A percentile compares a stretch with the other conserved stretches of the same genome.
phyloP scores from a whole-genome alignment of 1,284 basidiomycete species.

The Trametes hirsuta region DNA sequence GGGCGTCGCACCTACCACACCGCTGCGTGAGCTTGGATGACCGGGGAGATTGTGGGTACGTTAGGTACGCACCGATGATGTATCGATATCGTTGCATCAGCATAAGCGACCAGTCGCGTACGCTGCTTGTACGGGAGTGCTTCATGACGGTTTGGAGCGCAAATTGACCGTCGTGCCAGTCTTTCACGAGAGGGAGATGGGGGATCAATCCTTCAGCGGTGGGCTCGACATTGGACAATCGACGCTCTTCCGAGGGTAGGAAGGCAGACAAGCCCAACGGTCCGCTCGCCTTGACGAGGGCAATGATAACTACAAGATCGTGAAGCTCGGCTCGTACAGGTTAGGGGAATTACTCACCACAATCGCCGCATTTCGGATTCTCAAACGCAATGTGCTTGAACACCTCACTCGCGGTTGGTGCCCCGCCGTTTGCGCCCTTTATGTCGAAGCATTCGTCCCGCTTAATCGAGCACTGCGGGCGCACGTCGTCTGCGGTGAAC shows the following conservation, averaged over 20 bases:
- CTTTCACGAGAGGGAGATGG: constrained; percentile 45
- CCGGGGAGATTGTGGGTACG: neutral
- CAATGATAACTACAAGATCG: constrained; percentile 42
- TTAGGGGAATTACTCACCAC: constrained; percentile 40
- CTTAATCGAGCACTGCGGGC: constrained; percentile 25
- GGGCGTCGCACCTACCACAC: constrained; percentile 25
- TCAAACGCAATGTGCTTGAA: constrained; percentile 52
- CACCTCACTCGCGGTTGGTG: constrained; percentile 33
- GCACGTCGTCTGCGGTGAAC: constrained; percentile 2
- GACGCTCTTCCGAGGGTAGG: constrained; percentile 39
- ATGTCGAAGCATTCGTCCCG: constrained; percentile 30
- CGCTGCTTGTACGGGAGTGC: constrained; percentile 34
- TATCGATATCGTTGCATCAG: constrained; percentile 49
- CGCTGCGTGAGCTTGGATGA: neutral
- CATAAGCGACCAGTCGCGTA: constrained; percentile 44
- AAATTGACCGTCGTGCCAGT: constrained; percentile 43
- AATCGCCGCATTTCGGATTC: constrained; percentile 50
- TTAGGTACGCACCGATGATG: constrained; percentile 33
- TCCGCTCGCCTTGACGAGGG: constrained; percentile 47
- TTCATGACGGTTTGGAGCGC: constrained; percentile 41
- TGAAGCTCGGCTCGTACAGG: neutral
- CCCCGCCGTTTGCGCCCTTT: constrained; percentile 3
- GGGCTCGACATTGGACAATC: constrained; percentile 18
- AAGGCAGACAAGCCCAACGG: constrained; percentile 47
- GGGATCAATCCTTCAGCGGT: constrained; percentile 19